Evolutionary conservation across 768 basidiomycete species (phyloP), one percentile per base, ranked within the genome.

Genomic region (Leccinum incarnatum): DNA sequence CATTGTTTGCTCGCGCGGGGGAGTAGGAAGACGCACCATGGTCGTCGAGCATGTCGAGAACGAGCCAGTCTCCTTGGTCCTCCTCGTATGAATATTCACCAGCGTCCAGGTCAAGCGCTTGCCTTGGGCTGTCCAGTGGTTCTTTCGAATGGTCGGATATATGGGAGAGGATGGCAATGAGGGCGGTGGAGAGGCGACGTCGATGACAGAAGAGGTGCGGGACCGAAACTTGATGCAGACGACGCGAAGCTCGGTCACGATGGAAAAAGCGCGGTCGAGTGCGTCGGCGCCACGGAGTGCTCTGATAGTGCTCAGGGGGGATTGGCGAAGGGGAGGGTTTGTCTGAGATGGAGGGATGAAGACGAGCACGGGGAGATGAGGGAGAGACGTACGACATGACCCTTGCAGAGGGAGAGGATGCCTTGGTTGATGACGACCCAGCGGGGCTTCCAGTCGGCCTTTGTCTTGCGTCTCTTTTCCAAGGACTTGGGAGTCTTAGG

Each of bases 401-500:
- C 77, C 64, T 80, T 83, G 64, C 77, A 83, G 15, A 90, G 66
- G 53, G 72, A 76, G n/a, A 90, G 68, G 21, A 76, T 64, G 0
- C 85, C 87, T 23, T 83, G 79, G 54, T 78, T 75, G 29, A 90
- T 79, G 17, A 88, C 75, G 47, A 84, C 74, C 82, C 85, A 88
- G 4, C 85, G 73, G 17, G 82, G 77, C 46, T 80, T 78, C 88
- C 88, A 90, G 52, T 86, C 87, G 8, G 83, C 59, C 57, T 77
- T 78, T 61, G 69, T 64, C 67, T 67, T 78, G 34, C 59, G 68
- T 42, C 60, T 65, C 60, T 65, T 74, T 49, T 61, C 72, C 21
- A 59, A 62, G 8, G 63, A 49, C 53, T 42, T 61, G 19, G 55
- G 17, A 3, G 37, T 40, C 37, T 37, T 37, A 10, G 23, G 65